phyloP scores from a whole-genome alignment of 495 filamentous ascomycete species.

The Cryomyces minteri region DNA sequence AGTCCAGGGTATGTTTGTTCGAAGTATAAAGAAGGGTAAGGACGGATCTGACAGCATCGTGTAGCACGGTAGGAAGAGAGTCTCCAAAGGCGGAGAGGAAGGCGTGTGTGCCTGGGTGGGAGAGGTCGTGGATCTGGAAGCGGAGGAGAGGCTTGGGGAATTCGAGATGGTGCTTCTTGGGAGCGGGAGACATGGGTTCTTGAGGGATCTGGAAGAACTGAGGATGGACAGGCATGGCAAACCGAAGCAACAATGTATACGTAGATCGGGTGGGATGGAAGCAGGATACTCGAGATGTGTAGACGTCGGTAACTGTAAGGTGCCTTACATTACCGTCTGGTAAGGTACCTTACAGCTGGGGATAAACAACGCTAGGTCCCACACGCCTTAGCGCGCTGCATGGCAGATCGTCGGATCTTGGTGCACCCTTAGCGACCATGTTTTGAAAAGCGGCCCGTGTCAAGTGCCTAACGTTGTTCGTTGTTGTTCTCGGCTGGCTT shows the following conservation, averaged over 20 bases:
- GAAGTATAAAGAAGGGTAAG: conserved; percentile 41
- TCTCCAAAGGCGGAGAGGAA: conserved; percentile 10
- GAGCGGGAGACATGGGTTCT: not conserved
- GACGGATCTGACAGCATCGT: conserved; percentile 43
- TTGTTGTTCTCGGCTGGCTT: too few species aligned
- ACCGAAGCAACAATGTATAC: too few species aligned
- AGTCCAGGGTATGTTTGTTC: conserved; percentile 9
- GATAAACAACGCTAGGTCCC: too few species aligned
- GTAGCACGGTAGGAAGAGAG: conserved; percentile 29
- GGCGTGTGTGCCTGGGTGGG: conserved; percentile 11
- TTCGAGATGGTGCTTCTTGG: conserved; percentile 5
- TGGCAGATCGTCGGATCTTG: too few species aligned
- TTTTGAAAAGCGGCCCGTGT: too few species aligned
- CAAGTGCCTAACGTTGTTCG: too few species aligned
- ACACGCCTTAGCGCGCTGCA: too few species aligned
- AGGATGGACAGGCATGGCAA: not conserved
- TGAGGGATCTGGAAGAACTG: not conserved
- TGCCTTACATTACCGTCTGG: too few species aligned
- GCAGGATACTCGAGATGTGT: conserved; percentile 5
- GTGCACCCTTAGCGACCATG: too few species aligned
- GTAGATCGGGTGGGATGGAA: too few species aligned
- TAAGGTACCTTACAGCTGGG: too few species aligned
- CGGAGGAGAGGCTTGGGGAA: conserved; percentile 10
- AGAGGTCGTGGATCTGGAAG: conserved; percentile 15
- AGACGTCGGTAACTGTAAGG: conserved; percentile 1